Base-by-base conservation (phyloP, 2,329 filamentous ascomycete species). In the Chalaropsis thielavioides region DNA sequence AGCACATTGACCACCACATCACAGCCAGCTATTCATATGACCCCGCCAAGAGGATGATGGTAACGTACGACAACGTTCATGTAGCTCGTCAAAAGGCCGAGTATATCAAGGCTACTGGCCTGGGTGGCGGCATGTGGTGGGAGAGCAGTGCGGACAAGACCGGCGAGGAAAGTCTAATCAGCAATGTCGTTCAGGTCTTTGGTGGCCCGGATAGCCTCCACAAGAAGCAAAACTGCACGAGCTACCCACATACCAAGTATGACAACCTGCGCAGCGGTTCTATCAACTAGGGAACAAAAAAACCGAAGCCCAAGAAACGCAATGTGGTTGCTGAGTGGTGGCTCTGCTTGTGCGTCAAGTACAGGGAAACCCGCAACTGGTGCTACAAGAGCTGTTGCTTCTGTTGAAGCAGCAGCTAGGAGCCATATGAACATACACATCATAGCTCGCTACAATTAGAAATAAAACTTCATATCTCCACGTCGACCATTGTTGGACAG, bases 61-160 rank as follows among this genome's bases (percentile, higher is more conserved):
- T 97, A 63, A 87, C 82, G 54, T 97, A 95, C 72, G 88, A 91
- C 72, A 92, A 84, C 1, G 81, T 84, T 0, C 75, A 78, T 2
- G 83, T 91, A 73, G 87, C 85, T 2, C 77, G 78, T 69, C 73
- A 76, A 69, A 97, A 96, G 78, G 84, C 85, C 1, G 76, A 82
- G 11, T 96, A 85, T 73, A 83, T 96, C 71, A 81, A 79, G 71
- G 73, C 81, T 22, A 77, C 80, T 56, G 79, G 83, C 0, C 80
- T 96, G 0, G 92, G 91, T 1, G 92, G 92, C 19, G 90, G 82
- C n/a, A 96, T 97, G 92, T 97, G 90, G 90, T 96, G 91, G 91
- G 92, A 96, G 76, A 89, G 84, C 70, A 92, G 87, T 71, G 86
- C 83, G 0, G 92, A 96, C 73, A 86, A 85, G 72, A 72, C 75